These are phyloP conservation scores for Hirsutella minnesotensis DNA, from an alignment of 2,329 filamentous ascomycete genomes.

Conservation along the genomic window DNA sequence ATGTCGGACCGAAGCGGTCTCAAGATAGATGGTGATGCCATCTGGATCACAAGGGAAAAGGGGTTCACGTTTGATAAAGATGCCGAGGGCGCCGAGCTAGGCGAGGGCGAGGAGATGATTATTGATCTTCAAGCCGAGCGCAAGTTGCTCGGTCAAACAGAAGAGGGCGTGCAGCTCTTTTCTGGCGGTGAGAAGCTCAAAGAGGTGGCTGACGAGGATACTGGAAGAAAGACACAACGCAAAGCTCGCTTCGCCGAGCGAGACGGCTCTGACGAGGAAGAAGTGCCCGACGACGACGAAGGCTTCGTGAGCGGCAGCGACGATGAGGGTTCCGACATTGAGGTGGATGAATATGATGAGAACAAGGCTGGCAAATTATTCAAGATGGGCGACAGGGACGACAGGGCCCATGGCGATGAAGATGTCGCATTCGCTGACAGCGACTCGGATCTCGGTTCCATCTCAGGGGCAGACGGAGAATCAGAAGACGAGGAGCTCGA, in stretches of 20 bases:
- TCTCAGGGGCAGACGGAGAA: conserved; percentile 46
- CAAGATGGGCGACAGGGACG: conserved; percentile 33
- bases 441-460: conserved; percentile 87
- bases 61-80: conserved; percentile 65
- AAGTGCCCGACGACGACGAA: conserved; percentile 40
- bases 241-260: conserved; percentile 44
- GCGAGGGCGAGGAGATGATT: conserved; percentile 92
- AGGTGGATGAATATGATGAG: conserved; percentile 44
- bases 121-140: conserved; percentile 78
- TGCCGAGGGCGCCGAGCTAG: conserved; percentile 59
- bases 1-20: conserved; percentile 97
- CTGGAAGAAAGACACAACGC: conserved; percentile 48
- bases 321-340: conserved; percentile 37
- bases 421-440: conserved; percentile 90
- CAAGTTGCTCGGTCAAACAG: conserved; percentile 68
- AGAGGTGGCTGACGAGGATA: conserved; percentile 39
- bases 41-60: conserved; percentile 69
- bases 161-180: conserved; percentile 78
- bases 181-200: conserved; percentile 60
- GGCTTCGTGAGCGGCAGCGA: conserved; percentile 43
- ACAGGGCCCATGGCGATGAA: conserved; percentile 44
- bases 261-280: conserved; percentile 38
- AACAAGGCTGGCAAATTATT: conserved; percentile 45
- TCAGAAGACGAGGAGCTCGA: conserved; percentile 38
- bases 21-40: conserved; percentile 91